A percentile compares a stretch with the other conserved stretches of the same genome.
Conservation (phyloP, 169 alveolate species). For the Besnoitia besnoiti region DNA sequence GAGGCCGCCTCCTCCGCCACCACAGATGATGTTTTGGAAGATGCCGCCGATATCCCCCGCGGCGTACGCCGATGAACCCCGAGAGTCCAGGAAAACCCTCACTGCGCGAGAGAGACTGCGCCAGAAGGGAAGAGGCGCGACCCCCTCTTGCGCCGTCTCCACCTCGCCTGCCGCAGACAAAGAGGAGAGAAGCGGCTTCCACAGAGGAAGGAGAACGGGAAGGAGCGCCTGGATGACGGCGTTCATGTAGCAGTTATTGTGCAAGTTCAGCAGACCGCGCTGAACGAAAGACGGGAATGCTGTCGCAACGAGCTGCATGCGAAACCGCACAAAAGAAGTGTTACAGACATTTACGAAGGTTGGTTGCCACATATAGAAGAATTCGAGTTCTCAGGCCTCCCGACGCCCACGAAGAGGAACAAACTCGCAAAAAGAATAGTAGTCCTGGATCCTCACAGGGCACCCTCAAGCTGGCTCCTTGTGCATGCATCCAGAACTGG, state of each 20-base stretch:
- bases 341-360: no score
- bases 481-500: no score
- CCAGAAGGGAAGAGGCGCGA: background rate
- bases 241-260: conserved; percentile 32
- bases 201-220: background rate
- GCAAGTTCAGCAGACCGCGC: background rate
- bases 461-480: no score
- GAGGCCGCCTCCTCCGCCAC: background rate
- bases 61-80: background rate
- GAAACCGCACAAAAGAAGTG: no score
- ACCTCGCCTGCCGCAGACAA: background rate
- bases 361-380: no score
- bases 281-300: background rate
- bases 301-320: background rate
- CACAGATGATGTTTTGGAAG: background rate
- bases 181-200: background rate
- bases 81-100: background rate
- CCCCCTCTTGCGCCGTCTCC: background rate
- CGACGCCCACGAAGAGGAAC: no score
- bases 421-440: no score
- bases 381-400: no score
- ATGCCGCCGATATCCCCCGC: background rate
- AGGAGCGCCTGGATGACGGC: conserved; percentile 1
- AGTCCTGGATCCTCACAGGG: no score
- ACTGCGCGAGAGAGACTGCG: background rate